These are phyloP conservation scores for Helianthus annuus DNA, from an alignment of 129 eudicot genomes.

Conservation along the genomic window DNA sequence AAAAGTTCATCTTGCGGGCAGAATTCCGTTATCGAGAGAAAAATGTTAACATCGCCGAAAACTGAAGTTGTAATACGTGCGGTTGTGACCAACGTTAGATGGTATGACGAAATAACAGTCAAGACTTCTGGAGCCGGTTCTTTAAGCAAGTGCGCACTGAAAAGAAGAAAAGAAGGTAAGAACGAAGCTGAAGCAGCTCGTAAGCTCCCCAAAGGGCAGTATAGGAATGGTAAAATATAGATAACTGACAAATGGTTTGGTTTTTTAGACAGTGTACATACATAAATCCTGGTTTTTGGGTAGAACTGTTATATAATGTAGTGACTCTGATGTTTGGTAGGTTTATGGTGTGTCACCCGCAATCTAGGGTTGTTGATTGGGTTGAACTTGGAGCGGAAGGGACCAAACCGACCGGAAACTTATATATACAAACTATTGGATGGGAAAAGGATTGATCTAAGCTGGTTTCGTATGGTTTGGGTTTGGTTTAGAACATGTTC, in stretches of 20 bases:
- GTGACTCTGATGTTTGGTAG: conserved; percentile 43
- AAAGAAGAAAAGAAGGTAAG: conserved; percentile 40
- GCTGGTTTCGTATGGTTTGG: background rate
- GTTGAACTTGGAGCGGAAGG: background rate
- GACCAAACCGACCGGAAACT: background rate
- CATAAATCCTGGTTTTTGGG: background rate
- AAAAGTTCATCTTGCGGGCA: conserved; percentile 62
- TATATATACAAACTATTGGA: background rate
- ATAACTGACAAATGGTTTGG: conserved; percentile 5
- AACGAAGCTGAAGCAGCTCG: conserved; percentile 34
- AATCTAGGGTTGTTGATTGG: conserved; percentile 1
- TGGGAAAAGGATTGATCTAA: background rate
- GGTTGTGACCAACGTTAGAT: conserved; percentile 55
- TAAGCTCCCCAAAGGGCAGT: conserved; percentile 47
- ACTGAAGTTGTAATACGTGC: conserved; percentile 53
- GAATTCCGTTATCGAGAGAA: conserved; percentile 58
- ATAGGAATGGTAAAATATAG: conserved; percentile 30
- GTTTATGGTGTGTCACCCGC: conserved; percentile 7
- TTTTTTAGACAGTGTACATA: conserved; percentile 36
- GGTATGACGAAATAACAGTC: conserved; percentile 44
- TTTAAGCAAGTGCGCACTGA: conserved; percentile 39
- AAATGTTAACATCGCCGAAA: conserved; percentile 41
- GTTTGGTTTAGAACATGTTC: background rate
- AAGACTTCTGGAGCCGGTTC: conserved; percentile 39
- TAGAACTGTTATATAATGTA: conserved; percentile 21